Percentiles rank a stretch among this genome's conserved stretches.
These are phyloP conservation scores for Vicia sativa DNA, from an alignment of 306 rosid genomes.

Conservation along the genomic window DNA sequence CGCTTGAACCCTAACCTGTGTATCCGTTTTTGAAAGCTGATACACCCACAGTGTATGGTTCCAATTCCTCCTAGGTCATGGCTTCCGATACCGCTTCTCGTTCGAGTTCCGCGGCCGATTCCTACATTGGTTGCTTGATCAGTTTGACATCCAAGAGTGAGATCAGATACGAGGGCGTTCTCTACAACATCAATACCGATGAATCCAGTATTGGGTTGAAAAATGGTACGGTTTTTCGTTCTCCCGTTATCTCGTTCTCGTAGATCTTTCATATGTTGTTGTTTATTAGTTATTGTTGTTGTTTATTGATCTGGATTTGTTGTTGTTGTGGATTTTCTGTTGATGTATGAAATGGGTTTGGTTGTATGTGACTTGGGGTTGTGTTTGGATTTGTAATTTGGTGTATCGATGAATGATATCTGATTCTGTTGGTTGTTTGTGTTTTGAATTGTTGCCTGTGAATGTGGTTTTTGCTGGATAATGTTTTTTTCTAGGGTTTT, in stretches of 20 bases:
- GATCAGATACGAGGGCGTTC: constrained; percentile 78
- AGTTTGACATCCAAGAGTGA: constrained; percentile 83
- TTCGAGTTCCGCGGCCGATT: constrained; percentile 77
- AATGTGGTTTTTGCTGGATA: constrained; percentile 10
- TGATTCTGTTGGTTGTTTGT: not conserved
- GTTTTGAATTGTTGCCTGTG: constrained; percentile 26
- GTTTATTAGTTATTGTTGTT: not conserved
- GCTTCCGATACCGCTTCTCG: constrained; percentile 52
- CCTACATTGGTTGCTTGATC: constrained; percentile 72
- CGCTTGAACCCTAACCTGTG: constrained; percentile 37
- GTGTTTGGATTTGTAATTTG: not conserved
- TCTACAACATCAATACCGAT: constrained; percentile 69
- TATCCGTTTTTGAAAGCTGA: not conserved
- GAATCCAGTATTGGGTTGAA: constrained; percentile 77
- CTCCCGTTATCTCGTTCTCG: not conserved
- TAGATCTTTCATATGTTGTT: constrained; percentile 17
- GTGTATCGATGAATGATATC: not conserved
- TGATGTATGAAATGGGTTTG: not conserved
- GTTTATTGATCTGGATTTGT: not conserved
- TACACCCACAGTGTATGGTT: constrained; percentile 28
- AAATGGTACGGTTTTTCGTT: constrained; percentile 47
- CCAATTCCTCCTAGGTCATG: constrained; percentile 21
- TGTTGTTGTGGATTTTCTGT: not conserved
- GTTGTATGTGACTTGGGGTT: not conserved
- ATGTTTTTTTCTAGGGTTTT: constrained; percentile 19